These are phyloP conservation scores for Canavalia ensiformis DNA, from an alignment of 306 rosid species.

Conservation along the genomic window DNA sequence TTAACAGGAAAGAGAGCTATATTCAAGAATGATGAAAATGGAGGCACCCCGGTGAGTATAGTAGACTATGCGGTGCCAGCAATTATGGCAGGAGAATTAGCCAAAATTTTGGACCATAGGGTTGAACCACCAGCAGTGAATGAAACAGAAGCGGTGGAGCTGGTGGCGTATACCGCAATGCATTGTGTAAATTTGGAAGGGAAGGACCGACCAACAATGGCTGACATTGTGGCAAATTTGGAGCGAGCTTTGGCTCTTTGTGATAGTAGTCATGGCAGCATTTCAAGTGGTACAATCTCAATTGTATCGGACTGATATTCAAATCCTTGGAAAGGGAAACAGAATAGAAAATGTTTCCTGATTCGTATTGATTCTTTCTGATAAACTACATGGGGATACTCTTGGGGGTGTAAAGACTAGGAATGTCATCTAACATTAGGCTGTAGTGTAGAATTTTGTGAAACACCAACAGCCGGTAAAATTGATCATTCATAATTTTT, in stretches of 20 bases:
- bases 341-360: slow-evolving; percentile 46
- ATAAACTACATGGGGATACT: slow-evolving; percentile 44
- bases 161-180: slow-evolving; percentile 86
- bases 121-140: slow-evolving; percentile 75
- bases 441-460: slow-evolving; percentile 52
- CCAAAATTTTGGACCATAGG: slow-evolving; percentile 70
- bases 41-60: slow-evolving; percentile 72
- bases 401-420: slow-evolving; percentile 50
- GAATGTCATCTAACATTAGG: slow-evolving; percentile 47
- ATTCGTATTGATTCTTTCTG: slow-evolving; percentile 51
- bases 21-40: slow-evolving; percentile 68
- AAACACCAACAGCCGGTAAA: slow-evolving; percentile 46
- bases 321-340: slow-evolving; percentile 36
- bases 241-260: slow-evolving; percentile 82
- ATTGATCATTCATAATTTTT: neutral
- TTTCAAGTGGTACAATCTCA: slow-evolving; percentile 83
- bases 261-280: slow-evolving; percentile 87
- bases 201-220: slow-evolving; percentile 90
- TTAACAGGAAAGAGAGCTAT: slow-evolving; percentile 95
- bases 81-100: slow-evolving; percentile 72
- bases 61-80: slow-evolving; percentile 86
- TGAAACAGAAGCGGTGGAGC: slow-evolving; percentile 90
- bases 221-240: slow-evolving; percentile 91
- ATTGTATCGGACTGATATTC: slow-evolving; percentile 67
- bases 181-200: slow-evolving; percentile 96